Evolutionary conservation across 2,329 filamentous ascomycete genomes (phyloP).

Genomic region (Pseudocercospora eumusae): DNA sequence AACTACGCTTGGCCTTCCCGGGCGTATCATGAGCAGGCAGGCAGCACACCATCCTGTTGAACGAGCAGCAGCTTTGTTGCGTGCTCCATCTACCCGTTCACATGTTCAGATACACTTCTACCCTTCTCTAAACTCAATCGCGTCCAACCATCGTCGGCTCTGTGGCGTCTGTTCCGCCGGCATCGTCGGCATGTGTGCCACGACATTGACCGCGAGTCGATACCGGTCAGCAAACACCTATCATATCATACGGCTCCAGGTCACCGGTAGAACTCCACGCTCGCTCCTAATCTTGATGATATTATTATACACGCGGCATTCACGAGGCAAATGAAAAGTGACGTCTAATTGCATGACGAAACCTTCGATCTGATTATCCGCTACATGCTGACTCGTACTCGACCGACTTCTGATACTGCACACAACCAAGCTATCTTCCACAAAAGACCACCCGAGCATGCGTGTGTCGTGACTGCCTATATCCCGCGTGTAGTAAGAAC

Average conservation of each 20-base stretch:
- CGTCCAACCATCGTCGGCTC: not conserved
- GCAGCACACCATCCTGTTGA: not conserved
- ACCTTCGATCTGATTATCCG: not conserved
- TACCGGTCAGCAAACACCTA: slow-evolving; percentile 5
- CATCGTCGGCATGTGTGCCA: slow-evolving; percentile 5
- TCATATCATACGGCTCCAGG: not conserved
- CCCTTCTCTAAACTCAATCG: not conserved
- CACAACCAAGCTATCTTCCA: not conserved
- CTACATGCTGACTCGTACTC: not conserved
- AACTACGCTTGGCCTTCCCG: not conserved
- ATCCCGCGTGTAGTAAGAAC: not conserved
- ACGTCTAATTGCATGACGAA: no score
- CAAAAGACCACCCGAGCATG: not conserved
- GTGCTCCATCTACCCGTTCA: not conserved
- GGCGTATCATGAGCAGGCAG: slow-evolving; percentile 4
- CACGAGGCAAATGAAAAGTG: not conserved
- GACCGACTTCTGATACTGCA: not conserved
- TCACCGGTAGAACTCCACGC: slow-evolving; percentile 1
- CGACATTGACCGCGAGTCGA: slow-evolving; percentile 7
- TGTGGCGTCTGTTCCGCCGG: not conserved
- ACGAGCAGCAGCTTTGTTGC: not conserved
- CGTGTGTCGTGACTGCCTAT: not conserved
- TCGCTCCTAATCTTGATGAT: not conserved
- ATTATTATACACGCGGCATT: not conserved
- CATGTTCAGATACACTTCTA: not conserved